Conservation (phyloP, 2,329 filamentous ascomycete genomes). For the Nectriaceae sp. region DNA sequence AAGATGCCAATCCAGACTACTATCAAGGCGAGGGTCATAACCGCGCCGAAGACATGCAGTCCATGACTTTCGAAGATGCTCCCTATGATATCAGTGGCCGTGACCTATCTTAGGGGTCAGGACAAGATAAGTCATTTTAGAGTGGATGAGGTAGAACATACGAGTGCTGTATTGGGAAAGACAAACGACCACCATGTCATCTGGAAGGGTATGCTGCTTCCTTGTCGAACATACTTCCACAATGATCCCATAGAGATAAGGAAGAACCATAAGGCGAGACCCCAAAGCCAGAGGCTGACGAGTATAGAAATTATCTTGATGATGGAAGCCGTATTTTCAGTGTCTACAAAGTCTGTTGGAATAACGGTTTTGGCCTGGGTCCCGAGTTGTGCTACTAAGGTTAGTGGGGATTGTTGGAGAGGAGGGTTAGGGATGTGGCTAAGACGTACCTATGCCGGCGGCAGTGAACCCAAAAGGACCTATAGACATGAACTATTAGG, state of each 20-base stretch:
- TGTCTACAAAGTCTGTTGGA: constrained; percentile 44
- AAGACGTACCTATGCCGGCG: constrained; percentile 40
- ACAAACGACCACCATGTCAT: constrained; percentile 88
- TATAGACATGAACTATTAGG: constrained; percentile 71
- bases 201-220: constrained; percentile 68
- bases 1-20: constrained; percentile 71
- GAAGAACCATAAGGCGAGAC: constrained; percentile 82
- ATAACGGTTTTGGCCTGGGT: constrained; percentile 44
- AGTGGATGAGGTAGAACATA: constrained; percentile 16
- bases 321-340: constrained; percentile 44
- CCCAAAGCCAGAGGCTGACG: constrained; percentile 78
- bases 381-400: constrained; percentile 44
- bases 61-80: constrained; percentile 59
- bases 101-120: constrained; percentile 39
- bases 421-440: too few species aligned
- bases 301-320: constrained; percentile 57
- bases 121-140: neutral
- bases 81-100: constrained; percentile 72
- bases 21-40: constrained; percentile 66
- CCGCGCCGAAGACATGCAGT: constrained; percentile 68
- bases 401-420: neutral
- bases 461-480: constrained; percentile 68
- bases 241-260: constrained; percentile 76
- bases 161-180: constrained; percentile 77
- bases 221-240: constrained; percentile 61